Base-by-base conservation (phyloP, 78 protist genomes). In the Polysphondylium violaceum region DNA sequence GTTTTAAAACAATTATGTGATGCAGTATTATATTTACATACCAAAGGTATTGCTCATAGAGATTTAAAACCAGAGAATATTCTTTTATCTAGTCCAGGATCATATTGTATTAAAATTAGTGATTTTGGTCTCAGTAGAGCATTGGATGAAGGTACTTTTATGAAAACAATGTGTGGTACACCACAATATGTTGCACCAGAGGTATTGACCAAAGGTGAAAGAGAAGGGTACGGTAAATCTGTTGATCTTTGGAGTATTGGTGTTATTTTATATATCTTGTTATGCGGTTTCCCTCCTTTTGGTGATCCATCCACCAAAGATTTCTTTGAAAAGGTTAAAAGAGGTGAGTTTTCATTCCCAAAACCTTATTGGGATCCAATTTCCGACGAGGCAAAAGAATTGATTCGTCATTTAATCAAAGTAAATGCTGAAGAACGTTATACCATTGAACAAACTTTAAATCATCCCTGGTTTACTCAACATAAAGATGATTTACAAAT, bases 21-120 rank as follows among this genome's bases (percentile, higher is more conserved):
- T 73, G 90, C 95, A 11, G 87, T 92, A 2, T 21, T 50, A 21
- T 92, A 92, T 61, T 50, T 92, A 35, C 95, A 92, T 35, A 44
- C 50, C 12, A 77, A 74, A 50, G 89, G 83, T 23, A 92, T 92
- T 43, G 85, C 95, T 19, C 95, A 92, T 71, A 50, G 95, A 27
- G 95, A 92, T 74, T 67, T 92, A 38, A 92, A 92, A 64, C 95
- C 95, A 35, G 95, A 92, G 71, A 92, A 92, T 72, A 77, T 92
- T 16, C 53, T 92, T 35, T 50, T 69, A 59, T 74, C 74, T 17
- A 38, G 31, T 38, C 75, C 85, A 25, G 77, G 74, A 8, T 61
- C 55, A 5, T 69, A 43, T 25, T 0, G 55, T 2, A 74, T 92
- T 9, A 92, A 92, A 53, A 77, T 92, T 21, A 40, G 68, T 3